phyloP scores from a whole-genome alignment of 2,329 filamentous ascomycete genomes.

The Pestalotiopsis fici region DNA sequence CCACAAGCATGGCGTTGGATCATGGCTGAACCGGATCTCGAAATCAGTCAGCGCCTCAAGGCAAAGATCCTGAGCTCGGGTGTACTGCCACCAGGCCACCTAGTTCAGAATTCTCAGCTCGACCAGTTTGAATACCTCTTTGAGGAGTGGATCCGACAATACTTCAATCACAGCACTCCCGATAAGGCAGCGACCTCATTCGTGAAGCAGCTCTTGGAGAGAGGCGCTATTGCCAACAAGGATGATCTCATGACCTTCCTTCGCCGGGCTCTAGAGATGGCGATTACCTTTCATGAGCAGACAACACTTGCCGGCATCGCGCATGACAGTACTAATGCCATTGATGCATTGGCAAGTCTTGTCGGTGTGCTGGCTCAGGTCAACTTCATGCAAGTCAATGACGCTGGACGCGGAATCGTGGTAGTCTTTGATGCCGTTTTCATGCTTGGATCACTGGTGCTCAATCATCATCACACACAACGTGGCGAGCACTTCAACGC shows the following conservation, averaged over 20 bases:
- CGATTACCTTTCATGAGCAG: constrained; percentile 77
- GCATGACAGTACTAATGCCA: constrained; percentile 56
- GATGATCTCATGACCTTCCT: constrained; percentile 82
- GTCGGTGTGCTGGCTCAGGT: constrained; percentile 75
- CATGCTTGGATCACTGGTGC: constrained; percentile 74
- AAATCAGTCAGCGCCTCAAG: constrained; percentile 71
- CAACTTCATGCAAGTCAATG: constrained; percentile 61
- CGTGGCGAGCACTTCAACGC: constrained; percentile 82
- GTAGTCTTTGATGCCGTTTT: constrained; percentile 78
- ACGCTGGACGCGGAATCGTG: constrained; percentile 63
- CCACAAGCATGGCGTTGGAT: constrained; percentile 84
- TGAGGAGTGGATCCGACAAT: constrained; percentile 89
- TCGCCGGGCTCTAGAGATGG: constrained; percentile 77
- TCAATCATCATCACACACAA: constrained; percentile 83
- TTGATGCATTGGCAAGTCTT: constrained; percentile 83
- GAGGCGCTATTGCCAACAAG: constrained; percentile 69
- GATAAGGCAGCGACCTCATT: constrained; percentile 75
- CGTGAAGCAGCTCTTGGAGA: constrained; percentile 78
- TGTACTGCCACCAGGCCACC: constrained; percentile 40
- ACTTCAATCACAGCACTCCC: constrained; percentile 73
- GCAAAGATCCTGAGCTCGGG: constrained; percentile 52
- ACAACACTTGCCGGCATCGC: constrained; percentile 63
- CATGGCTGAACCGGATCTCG: constrained; percentile 66
- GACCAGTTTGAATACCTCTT: constrained; percentile 95
- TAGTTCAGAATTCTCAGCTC: constrained; percentile 60